Evolutionary conservation across 495 filamentous ascomycete species (phyloP), one percentile per base, ranked within the genome.

Genomic region (Penicillium robsamsonii): DNA sequence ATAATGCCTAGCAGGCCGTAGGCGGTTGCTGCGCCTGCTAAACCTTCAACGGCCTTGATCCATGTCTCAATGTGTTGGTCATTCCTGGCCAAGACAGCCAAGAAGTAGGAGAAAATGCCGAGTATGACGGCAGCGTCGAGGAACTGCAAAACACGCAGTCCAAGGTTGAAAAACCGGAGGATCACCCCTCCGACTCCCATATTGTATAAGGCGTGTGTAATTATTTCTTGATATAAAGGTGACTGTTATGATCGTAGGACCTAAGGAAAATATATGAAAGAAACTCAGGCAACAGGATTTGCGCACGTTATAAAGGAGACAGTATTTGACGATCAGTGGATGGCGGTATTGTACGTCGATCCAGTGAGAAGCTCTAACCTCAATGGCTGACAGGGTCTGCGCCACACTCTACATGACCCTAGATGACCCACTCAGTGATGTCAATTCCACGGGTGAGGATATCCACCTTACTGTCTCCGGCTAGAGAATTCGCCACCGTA

Each of bases 21-120:
- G 7, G 92, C 70, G 1, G 84, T 79, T 4, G 83, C 88, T 7
- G 80, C 80, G 47, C 90, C 92, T 2, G 89, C 79, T 35, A 96
- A 86, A 68, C 92, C 92, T 57, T 89, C 87, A 27, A 95, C 89
- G 38, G 91, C 92, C 49, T 82, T 84, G 50, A 85, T 72, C 78
- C 83, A 88, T 60, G 67, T 81, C 4, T 79, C 75, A 61, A 91
- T 90, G 35, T 60, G 41, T 20, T 83, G 66, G 60, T 82, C 58
- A 70, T 88, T 80, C 58, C 82, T 76, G 46, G 77, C 52, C 11
- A 91, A 83, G 22, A 75, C 67, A 58, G 74, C 73, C 18, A 75
- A 64, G 55, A 60, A 75, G 55, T 76, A 96, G 25, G 87, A 89
- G 80, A 87, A 92, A 58, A 95, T 83, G 66, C 84, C 89, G 46